Evolutionary conservation across 2,329 filamentous ascomycete species (phyloP).

Genomic region (Sporothrix variecibatus): DNA sequence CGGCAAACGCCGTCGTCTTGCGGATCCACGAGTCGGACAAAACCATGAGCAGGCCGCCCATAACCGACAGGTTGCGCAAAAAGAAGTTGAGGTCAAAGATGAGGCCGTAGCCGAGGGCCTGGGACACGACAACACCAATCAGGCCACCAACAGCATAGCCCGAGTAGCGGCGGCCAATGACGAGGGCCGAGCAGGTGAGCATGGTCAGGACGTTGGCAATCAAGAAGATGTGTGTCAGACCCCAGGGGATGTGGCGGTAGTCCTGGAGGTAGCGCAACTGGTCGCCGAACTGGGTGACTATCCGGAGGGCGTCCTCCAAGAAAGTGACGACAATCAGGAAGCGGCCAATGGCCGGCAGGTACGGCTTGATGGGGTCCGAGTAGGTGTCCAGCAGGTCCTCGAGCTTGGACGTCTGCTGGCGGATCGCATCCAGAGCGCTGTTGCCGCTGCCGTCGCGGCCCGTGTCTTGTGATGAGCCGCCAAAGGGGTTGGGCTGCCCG

Average conservation of each 20-base stretch:
- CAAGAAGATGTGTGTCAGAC: slow-evolving; percentile 90
- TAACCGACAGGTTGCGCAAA: slow-evolving; percentile 95
- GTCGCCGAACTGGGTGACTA: slow-evolving; percentile 96
- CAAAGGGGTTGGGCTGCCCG: slow-evolving; percentile 72
- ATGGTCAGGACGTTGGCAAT: slow-evolving; percentile 88
- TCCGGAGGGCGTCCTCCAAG: slow-evolving; percentile 92
- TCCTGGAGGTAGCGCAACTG: slow-evolving; percentile 91
- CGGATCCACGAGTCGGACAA: slow-evolving; percentile 97
- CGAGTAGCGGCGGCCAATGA: slow-evolving; percentile 89
- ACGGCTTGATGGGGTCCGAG: slow-evolving; percentile 94
- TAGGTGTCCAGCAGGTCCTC: slow-evolving; percentile 87
- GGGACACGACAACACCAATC: slow-evolving; percentile 85
- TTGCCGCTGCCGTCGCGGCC: slow-evolving; percentile 60
- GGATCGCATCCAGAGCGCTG: slow-evolving; percentile 82
- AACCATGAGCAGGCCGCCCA: slow-evolving; percentile 96
- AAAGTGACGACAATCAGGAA: slow-evolving; percentile 99
- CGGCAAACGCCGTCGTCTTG: slow-evolving; percentile 95
- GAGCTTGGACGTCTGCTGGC: slow-evolving; percentile 96
- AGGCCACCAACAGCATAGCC: slow-evolving; percentile 91
- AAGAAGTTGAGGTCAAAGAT: slow-evolving; percentile 99
- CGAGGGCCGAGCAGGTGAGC: slow-evolving; percentile 75
- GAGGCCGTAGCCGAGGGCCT: slow-evolving; percentile 93
- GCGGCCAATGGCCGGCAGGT: slow-evolving; percentile 90
- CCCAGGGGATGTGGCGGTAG: slow-evolving; percentile 85
- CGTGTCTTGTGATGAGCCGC: slow-evolving; percentile 58